Percentiles rank a stretch among this genome's conserved stretches.
These are phyloP conservation scores for Ogataea salicorniae DNA, from an alignment of 805 yeast genomes.

Conservation along the genomic window DNA sequence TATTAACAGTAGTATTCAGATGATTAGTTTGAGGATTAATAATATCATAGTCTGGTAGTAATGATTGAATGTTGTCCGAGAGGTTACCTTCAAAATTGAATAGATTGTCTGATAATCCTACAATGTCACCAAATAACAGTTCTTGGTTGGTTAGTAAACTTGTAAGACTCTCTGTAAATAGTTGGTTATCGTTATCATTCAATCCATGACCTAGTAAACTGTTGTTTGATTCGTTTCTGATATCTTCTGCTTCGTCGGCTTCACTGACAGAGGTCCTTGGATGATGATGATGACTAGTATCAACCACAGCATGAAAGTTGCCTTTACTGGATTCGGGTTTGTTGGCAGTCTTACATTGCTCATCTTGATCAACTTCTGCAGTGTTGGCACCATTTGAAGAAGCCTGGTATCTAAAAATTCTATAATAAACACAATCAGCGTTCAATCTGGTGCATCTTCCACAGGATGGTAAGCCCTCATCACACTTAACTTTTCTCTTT, in stretches of 20 bases:
- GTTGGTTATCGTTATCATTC: not conserved
- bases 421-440: conserved; percentile 31
- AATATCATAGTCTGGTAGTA: conserved; percentile 10
- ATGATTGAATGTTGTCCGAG: conserved; percentile 3
- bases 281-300: no score
- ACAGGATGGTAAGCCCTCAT: conserved; percentile 30
- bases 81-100: conserved; percentile 8
- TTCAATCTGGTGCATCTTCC: conserved; percentile 33
- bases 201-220: not conserved
- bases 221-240: no score
- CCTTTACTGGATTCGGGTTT: no score
- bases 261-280: no score
- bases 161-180: conserved; percentile 12
- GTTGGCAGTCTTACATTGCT: not conserved
- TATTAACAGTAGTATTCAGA: not conserved
- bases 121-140: conserved; percentile 18
- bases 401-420: conserved; percentile 25
- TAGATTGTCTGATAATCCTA: conserved; percentile 9
- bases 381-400: not conserved
- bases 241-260: no score
- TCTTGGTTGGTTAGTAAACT: conserved; percentile 20
- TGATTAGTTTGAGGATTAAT: not conserved
- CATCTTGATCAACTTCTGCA: not conserved
- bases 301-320: no score
- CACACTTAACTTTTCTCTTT: conserved; percentile 35